phyloP scores from a whole-genome alignment of 1,284 basidiomycete species.

The Cystobasidiaceae sp. region DNA sequence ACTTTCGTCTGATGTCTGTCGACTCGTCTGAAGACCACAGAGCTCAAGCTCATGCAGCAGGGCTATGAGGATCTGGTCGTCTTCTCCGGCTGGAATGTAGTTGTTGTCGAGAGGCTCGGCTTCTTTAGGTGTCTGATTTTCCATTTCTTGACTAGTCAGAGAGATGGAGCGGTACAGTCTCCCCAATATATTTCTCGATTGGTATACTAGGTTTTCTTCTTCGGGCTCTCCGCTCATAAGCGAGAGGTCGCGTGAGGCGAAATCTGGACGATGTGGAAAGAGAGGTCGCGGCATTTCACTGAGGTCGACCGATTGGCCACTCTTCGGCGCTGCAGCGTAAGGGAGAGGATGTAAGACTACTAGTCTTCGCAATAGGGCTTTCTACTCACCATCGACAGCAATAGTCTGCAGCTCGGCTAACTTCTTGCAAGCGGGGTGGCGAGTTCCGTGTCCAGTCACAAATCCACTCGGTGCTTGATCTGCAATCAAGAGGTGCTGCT shows the following conservation, averaged over 20 bases:
- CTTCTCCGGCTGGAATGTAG: slow-evolving; percentile 16
- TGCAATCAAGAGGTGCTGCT: slow-evolving; percentile 62
- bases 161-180: slow-evolving; percentile 35
- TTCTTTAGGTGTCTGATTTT: slow-evolving; percentile 23
- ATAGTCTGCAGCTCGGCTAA: slow-evolving; percentile 61
- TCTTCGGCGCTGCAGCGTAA: slow-evolving; percentile 31
- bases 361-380: background rate
- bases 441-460: slow-evolving; percentile 42
- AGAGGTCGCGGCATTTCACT: slow-evolving; percentile 31
- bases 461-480: slow-evolving; percentile 57
- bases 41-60: slow-evolving; percentile 10
- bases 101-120: slow-evolving; percentile 5
- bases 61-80: slow-evolving; percentile 11
- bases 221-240: background rate
- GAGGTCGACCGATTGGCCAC: slow-evolving; percentile 23
- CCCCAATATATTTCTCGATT: slow-evolving; percentile 33
- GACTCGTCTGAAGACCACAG: background rate
- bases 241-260: slow-evolving; percentile 28
- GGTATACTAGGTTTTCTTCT: slow-evolving; percentile 30
- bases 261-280: slow-evolving; percentile 31
- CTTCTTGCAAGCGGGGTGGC: slow-evolving; percentile 57
- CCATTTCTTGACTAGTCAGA: slow-evolving; percentile 25
- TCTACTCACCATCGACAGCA: slow-evolving; percentile 51
- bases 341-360: background rate
- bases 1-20: background rate